Evolutionary conservation across 2,329 filamentous ascomycete genomes (phyloP).

Genomic region (Alternaria rosae): DNA sequence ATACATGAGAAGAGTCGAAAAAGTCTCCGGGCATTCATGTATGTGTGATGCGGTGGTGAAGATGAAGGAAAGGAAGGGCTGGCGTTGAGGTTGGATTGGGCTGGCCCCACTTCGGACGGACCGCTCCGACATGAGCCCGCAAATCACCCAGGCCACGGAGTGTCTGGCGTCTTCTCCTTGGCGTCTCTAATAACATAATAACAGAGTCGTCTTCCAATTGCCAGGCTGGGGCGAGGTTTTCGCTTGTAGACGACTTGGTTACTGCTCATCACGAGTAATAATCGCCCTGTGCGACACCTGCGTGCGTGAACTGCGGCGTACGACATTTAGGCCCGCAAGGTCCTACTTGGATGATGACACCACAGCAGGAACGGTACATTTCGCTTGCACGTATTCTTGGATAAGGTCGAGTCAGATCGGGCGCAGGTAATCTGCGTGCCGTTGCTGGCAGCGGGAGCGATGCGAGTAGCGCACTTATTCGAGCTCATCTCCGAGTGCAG

Average conservation of each 20-base stretch:
- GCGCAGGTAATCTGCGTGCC: background rate
- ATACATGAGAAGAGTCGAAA: fast-evolving
- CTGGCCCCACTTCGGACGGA: background rate
- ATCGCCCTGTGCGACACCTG: background rate
- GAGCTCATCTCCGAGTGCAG: background rate
- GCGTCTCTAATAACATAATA: background rate
- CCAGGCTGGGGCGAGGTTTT: background rate
- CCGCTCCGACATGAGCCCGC: background rate
- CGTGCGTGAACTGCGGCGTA: background rate
- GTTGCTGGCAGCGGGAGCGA: background rate
- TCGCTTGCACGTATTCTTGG: background rate
- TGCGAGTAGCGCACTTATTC: background rate
- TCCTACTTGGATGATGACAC: background rate
- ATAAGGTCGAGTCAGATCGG: background rate
- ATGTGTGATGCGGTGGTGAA: background rate
- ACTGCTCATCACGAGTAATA: background rate
- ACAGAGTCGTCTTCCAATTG: background rate
- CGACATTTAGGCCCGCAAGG: background rate
- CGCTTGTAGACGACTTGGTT: background rate
- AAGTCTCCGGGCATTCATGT: background rate
- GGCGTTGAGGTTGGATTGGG: background rate
- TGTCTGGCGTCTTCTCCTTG: background rate
- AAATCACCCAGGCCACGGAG: background rate
- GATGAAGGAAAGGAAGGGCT: background rate
- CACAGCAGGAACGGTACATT: background rate